These are phyloP conservation scores for Cryptomeria japonica DNA, from an alignment of 75 land plant species.

Conservation along the genomic window DNA sequence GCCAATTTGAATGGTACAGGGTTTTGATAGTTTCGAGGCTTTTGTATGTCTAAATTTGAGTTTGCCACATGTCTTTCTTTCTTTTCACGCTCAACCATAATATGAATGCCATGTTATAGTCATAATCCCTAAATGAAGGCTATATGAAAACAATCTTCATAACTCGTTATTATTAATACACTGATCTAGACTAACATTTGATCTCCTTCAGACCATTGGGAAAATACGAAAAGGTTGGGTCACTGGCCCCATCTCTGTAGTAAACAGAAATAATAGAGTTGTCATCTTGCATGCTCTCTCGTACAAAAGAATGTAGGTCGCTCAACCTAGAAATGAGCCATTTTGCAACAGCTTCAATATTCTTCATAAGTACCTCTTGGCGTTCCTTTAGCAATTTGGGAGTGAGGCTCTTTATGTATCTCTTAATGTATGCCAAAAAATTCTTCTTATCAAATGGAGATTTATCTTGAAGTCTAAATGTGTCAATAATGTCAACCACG, in stretches of 20 bases:
- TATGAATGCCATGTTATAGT: not conserved
- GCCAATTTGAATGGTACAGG: not conserved
- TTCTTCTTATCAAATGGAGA: conserved; percentile 87
- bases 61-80: not conserved
- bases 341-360: conserved; percentile 81
- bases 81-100: not conserved
- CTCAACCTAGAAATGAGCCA: no score
- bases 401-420: conserved; percentile 72
- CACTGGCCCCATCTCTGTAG: conserved; percentile 75
- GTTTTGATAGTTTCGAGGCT: not conserved
- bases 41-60: not conserved
- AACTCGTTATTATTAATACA: no score
- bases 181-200: no score
- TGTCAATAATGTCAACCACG: no score
- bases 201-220: conserved; percentile 57
- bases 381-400: conserved; percentile 56
- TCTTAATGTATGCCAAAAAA: conserved; percentile 70
- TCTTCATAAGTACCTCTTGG: conserved; percentile 69
- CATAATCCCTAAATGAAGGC: no score
- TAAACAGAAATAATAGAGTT: conserved; percentile 76
- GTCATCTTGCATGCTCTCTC: conserved; percentile 95
- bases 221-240: conserved; percentile 79
- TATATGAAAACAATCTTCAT: no score
- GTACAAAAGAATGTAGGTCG: no score
- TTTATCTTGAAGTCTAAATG: conserved; percentile 52